Base-by-base conservation (phyloP, 768 basidiomycete genomes). In the Calocera cornea region DNA sequence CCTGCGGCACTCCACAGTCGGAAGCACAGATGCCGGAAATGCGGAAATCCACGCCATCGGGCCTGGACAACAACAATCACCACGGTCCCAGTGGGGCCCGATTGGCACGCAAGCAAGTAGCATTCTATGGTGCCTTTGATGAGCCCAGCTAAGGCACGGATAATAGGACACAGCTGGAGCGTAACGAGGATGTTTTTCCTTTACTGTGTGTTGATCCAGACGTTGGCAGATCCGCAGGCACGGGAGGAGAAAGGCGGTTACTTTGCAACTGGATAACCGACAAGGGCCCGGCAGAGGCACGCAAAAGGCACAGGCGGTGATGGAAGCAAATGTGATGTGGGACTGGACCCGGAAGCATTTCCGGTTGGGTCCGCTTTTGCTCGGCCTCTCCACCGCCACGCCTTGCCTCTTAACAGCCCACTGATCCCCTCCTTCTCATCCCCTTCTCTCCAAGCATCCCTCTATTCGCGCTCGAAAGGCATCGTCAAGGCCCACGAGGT, bases 261-360 rank as follows among this genome's bases (percentile, higher is more conserved):
- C 54, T 29, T 60, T 60, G 49, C 40, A 10, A 10, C 10, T 19
- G 19, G 54, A 33, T 60, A 29, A 33, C 54, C 54, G 54, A 60
- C 54, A 60, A 60, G 24, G 54, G 54, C n/a, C n/a, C 54, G 54
- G 54, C 27, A 60, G 19, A 60, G 54, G 31, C 54, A 33, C 54
- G 54, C 19, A 47, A 24, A n/a, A 47, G 44, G 44, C 44, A 47
- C 44, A 7, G 54, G 54, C 54, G 14, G 54, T 31, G 54, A 10
- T 27, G 54, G 54, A 60, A 29, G 54, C 27, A 60, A 33, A 60
- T 60, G 54, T 60, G 54, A 60, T 16, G 44, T 47, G 44, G 44
- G 5, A 19, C 19, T 47, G 54, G 5, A 31, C 11, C 31, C 54
- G 54, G 54, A 60, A 60, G 27, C 7, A 60, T 31, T 29, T 33